These are phyloP conservation scores for Acorus calamus DNA, from an alignment of 106 monocot species.

Conservation along the genomic window DNA sequence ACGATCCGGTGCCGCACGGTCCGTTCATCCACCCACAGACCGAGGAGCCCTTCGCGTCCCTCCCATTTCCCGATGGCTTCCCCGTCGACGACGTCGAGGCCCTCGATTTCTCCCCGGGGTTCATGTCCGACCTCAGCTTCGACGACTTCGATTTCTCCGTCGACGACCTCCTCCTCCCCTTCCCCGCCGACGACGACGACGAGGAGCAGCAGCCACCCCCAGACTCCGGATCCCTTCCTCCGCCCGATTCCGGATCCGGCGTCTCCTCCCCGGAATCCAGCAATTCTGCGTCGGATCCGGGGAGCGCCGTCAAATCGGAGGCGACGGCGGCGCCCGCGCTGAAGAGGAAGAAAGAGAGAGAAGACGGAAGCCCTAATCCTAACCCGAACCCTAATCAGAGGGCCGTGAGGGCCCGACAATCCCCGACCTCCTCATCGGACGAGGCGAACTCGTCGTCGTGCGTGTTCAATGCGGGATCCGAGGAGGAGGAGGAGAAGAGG, in stretches of 20 bases:
- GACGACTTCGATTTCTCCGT: conserved; percentile 23
- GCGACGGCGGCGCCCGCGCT: conserved; percentile 6
- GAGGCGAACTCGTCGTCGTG: conserved; percentile 8
- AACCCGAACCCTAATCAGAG: conserved; percentile 15
- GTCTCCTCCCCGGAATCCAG: neutral
- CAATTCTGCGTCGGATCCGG: conserved; percentile 13
- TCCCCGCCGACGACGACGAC: neutral
- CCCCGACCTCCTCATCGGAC: conserved; percentile 1
- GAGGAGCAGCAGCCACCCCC: neutral
- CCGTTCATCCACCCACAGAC: too few species aligned
- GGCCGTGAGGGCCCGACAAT: conserved; percentile 10
- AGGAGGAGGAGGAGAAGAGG: conserved; percentile 38
- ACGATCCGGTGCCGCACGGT: too few species aligned
- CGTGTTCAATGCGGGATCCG: conserved; percentile 7
- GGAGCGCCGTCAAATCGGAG: conserved; percentile 7
- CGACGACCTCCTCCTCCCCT: conserved; percentile 14
- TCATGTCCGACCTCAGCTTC: conserved; percentile 10
- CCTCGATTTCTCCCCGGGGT: neutral
- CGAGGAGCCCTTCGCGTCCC: conserved; percentile 5
- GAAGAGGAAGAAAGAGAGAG: conserved; percentile 27
- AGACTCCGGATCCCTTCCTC: neutral
- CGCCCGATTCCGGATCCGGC: neutral
- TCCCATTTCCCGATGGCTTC: conserved; percentile 15
- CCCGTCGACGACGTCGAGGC: conserved; percentile 1
- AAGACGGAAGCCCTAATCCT: neutral